Evolutionary conservation across 164 flowering plant genomes (phyloP).

Genomic region (Echeveria elegans): DNA sequence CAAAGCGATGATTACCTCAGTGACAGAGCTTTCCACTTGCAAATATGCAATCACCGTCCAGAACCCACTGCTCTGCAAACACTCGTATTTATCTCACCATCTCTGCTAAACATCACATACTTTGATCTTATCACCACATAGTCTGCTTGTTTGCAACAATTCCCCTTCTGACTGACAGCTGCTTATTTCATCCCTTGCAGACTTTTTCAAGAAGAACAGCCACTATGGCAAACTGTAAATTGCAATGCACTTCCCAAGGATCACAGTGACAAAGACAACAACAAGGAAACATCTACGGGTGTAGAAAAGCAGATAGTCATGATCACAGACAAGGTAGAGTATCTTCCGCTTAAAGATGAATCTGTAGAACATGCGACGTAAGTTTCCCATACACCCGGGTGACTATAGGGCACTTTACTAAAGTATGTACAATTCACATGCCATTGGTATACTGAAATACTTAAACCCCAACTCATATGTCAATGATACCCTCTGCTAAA

Average conservation of each 20-base stretch:
- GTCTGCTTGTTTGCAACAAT: not conserved
- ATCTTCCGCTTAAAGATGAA: slow-evolving; percentile 3
- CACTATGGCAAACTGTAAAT: slow-evolving; percentile 68
- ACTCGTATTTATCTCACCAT: slow-evolving; percentile 55
- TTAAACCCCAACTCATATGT: too few species aligned
- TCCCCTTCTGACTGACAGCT: slow-evolving; percentile 5
- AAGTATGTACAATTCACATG: too few species aligned
- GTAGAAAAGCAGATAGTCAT: slow-evolving; percentile 27
- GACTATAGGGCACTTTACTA: too few species aligned
- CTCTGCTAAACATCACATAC: slow-evolving; percentile 7
- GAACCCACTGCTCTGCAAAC: slow-evolving; percentile 87
- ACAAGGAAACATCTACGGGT: not conserved
- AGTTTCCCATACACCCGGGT: too few species aligned
- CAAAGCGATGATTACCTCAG: slow-evolving; percentile 71
- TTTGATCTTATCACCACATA: too few species aligned
- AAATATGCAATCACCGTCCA: slow-evolving; percentile 94
- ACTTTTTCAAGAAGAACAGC: slow-evolving; percentile 73
- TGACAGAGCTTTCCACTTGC: slow-evolving; percentile 84
- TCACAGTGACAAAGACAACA: slow-evolving; percentile 20
- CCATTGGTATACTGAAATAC: too few species aligned
- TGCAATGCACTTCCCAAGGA: slow-evolving; percentile 62
- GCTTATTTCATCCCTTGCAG: slow-evolving; percentile 27
- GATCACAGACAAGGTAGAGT: slow-evolving; percentile 10
- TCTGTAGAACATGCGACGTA: slow-evolving; percentile 22
- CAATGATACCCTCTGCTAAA: too few species aligned